phyloP scores from a whole-genome alignment of 2,329 filamentous ascomycete genomes.

The Sarocladiaceae sp. region DNA sequence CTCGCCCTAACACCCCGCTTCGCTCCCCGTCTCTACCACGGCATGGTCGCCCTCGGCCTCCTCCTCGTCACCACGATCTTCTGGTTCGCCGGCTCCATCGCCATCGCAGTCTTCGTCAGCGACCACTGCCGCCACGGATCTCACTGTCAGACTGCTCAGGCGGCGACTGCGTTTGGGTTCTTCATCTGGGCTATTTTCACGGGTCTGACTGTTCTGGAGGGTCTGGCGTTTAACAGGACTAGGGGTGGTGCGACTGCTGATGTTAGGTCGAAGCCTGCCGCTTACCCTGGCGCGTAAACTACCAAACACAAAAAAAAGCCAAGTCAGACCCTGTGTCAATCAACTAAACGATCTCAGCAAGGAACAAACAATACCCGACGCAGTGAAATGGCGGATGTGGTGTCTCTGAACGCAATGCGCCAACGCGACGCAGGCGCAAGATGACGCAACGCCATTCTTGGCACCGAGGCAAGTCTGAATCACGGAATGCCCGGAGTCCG shows the following conservation, averaged over 20 bases:
- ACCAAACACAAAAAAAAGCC: no score
- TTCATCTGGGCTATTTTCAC: constrained; percentile 55
- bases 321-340: no score
- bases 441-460: no score
- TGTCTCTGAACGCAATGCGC: not conserved
- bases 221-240: constrained; percentile 37
- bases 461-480: no score
- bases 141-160: constrained; percentile 58
- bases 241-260: constrained; percentile 22
- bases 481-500: no score
- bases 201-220: constrained; percentile 42
- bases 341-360: no score
- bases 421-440: no score
- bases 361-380: no score
- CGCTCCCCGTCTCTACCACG: constrained; percentile 57
- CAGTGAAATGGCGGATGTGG: no score
- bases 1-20: constrained; percentile 64
- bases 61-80: constrained; percentile 76
- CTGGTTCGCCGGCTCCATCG: constrained; percentile 86
- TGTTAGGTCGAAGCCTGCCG: constrained; percentile 9
- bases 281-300: constrained; percentile 10
- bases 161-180: constrained; percentile 62
- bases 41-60: constrained; percentile 59
- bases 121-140: constrained; percentile 44
- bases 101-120: constrained; percentile 63